Percentiles rank a stretch among this genome's conserved stretches.
Conservation (phyloP, 257 asterid genomes). For the Cynanchum wilfordii region DNA sequence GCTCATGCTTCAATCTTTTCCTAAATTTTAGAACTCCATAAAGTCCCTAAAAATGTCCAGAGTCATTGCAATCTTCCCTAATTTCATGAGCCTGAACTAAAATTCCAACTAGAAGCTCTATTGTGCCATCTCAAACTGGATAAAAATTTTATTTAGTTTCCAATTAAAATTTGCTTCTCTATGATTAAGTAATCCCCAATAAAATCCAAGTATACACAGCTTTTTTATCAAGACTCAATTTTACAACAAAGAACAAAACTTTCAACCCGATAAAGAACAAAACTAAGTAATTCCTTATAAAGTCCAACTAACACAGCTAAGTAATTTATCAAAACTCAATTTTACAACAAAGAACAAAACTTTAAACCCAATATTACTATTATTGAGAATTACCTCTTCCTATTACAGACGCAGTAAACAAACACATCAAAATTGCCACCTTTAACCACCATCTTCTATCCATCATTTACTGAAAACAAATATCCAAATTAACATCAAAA, state of each 20-base stretch:
- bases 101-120: neutral
- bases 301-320: neutral
- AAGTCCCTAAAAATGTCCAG: neutral
- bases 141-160: neutral
- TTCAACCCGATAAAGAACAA: neutral
- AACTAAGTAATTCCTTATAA: too few species aligned
- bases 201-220: neutral
- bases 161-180: neutral
- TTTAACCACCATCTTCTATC: constrained; percentile 15
- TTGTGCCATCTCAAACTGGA: neutral
- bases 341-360: neutral
- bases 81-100: neutral
- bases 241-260: neutral
- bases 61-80: neutral
- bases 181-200: neutral
- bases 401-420: constrained; percentile 20
- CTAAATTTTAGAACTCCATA: neutral
- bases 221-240: neutral
- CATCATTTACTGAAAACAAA: constrained; percentile 26
- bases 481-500: neutral
- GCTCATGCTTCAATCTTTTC: neutral
- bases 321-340: neutral
- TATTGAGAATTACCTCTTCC: constrained; percentile 28
- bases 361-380: neutral
- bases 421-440: constrained; percentile 22